Conservation (phyloP, 495 filamentous ascomycete species). For the Talaromyces adpressus region DNA sequence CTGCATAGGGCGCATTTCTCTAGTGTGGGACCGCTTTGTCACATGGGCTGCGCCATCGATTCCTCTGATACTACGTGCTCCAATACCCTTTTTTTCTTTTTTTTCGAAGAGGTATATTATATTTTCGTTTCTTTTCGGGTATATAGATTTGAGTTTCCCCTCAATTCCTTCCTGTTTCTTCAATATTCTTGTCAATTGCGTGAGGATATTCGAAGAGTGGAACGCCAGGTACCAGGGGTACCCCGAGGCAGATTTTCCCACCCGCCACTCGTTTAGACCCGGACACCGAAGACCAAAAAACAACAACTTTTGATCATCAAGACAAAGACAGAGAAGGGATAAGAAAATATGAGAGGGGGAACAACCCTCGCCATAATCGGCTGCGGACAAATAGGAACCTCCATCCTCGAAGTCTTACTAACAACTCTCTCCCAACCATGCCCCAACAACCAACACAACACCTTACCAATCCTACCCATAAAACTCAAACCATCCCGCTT, state of each 20-base stretch:
- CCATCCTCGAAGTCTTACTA: conserved; percentile 1
- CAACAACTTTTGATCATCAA: neutral
- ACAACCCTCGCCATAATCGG: conserved; percentile 6
- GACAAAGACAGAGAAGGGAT: neutral
- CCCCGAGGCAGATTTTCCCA: neutral
- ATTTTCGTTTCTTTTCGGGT: neutral
- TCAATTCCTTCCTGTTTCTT: neutral
- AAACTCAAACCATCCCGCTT: conserved; percentile 6
- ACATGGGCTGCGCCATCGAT: neutral
- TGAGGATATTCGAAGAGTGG: neutral
- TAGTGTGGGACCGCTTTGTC: neutral
- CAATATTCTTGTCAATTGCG: neutral
- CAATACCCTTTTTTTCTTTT: neutral
- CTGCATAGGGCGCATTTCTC: neutral
- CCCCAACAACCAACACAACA: conserved; percentile 1
- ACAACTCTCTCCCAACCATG: conserved; percentile 5
- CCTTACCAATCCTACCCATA: neutral
- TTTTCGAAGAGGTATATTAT: neutral
- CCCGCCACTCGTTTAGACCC: neutral
- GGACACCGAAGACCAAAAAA: neutral
- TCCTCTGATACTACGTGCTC: neutral
- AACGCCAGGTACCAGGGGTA: neutral
- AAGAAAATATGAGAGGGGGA: conserved; percentile 2
- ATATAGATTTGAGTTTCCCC: neutral
- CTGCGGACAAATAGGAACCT: conserved; percentile 7